Evolutionary conservation across 2,329 filamentous ascomycete genomes (phyloP).

Genomic region (Aotearoamyces nothofagi): DNA sequence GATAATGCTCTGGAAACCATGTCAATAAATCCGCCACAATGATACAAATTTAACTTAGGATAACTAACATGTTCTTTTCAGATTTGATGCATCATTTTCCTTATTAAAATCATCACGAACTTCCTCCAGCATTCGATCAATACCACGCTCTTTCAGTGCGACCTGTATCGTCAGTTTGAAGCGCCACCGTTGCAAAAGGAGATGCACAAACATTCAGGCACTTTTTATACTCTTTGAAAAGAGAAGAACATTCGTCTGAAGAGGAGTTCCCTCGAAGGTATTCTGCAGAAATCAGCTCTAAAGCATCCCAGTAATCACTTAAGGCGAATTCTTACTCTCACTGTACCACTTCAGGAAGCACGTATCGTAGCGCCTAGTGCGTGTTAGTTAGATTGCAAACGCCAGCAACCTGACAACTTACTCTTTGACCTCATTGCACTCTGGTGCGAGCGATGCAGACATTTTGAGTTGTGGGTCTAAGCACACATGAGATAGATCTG

Average conservation of each 20-base stretch:
- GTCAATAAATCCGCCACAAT: too few relatives aligned
- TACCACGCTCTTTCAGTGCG: slow-evolving; percentile 75
- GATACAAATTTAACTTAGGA: too few relatives aligned
- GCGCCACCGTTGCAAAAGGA: slow-evolving; percentile 3
- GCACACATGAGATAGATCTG: slow-evolving; percentile 1
- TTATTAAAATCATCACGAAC: slow-evolving; percentile 78
- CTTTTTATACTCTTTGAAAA: slow-evolving; percentile 80
- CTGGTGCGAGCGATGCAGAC: slow-evolving; percentile 87
- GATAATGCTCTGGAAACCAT: too few relatives aligned
- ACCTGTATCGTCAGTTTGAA: slow-evolving; percentile 33
- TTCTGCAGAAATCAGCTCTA: slow-evolving; percentile 34
- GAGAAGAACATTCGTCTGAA: slow-evolving; percentile 65
- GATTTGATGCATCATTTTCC: slow-evolving; percentile 66
- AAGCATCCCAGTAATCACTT: slow-evolving; percentile 3
- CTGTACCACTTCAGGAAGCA: slow-evolving; percentile 99
- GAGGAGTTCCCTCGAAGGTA: slow-evolving; percentile 77
- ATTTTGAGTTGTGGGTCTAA: slow-evolving; percentile 30
- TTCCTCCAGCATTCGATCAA: slow-evolving; percentile 85
- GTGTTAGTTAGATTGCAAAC: slow-evolving; percentile 4
- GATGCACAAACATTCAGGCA: slow-evolving; percentile 54
- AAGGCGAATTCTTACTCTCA: slow-evolving; percentile 54
- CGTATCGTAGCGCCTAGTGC: slow-evolving; percentile 71
- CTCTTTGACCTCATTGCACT: slow-evolving; percentile 96
- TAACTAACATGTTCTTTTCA: slow-evolving; percentile 30
- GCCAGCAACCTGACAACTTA: slow-evolving; percentile 27